Evolutionary conservation across 2,329 filamentous ascomycete species (phyloP).

Genomic region (Xylaria sp.): DNA sequence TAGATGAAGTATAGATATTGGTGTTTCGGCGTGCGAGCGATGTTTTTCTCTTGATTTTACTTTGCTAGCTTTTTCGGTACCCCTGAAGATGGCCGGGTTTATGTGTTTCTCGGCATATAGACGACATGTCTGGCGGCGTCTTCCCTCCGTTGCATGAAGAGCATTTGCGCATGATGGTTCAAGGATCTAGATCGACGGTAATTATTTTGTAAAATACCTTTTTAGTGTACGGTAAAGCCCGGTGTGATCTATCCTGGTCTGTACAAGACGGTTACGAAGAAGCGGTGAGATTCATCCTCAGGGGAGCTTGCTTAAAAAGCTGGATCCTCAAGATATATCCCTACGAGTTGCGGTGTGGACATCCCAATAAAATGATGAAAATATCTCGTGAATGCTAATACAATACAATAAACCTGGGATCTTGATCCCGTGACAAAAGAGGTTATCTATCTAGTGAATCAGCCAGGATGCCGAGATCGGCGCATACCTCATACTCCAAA

Average conservation of each 20-base stretch:
- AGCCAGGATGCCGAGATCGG: constrained; percentile 30
- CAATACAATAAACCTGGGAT: background rate
- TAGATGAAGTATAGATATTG: background rate
- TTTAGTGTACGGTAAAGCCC: background rate
- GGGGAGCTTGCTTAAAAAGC: background rate
- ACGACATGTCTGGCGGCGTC: background rate
- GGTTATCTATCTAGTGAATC: background rate
- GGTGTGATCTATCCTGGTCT: background rate
- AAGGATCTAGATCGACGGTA: background rate
- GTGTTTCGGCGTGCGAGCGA: constrained; percentile 4
- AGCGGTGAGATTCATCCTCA: background rate
- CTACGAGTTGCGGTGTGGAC: background rate
- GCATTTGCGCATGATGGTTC: background rate
- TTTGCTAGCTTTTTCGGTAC: background rate
- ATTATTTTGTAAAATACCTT: constrained; percentile 20
- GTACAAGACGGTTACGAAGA: background rate
- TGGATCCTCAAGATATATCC: background rate
- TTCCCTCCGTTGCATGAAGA: background rate
- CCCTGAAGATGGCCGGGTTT: background rate
- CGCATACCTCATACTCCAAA: constrained; percentile 15
- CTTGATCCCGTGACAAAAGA: background rate
- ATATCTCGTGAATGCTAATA: background rate
- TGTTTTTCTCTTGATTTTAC: background rate
- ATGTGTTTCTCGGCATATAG: constrained; percentile 15
- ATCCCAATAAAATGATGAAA: background rate